Evolutionary conservation across 1,284 basidiomycete genomes (phyloP), one percentile per base, ranked within the genome.

Genomic region (Coniferiporia weirii): DNA sequence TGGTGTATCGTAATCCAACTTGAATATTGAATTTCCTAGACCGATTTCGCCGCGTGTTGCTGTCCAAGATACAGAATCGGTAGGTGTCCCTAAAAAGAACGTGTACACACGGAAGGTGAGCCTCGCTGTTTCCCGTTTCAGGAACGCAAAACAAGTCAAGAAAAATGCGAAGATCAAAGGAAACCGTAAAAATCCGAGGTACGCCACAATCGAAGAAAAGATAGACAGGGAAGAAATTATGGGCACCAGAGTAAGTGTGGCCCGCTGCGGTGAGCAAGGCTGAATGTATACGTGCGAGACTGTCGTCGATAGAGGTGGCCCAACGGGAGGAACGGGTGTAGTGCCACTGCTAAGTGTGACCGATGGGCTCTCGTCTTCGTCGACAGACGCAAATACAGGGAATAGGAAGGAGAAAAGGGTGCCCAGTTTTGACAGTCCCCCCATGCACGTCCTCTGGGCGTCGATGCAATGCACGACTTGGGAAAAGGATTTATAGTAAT

Each of bases 71-170:
- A 13, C 22, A 15, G 47, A 22, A 22, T 19, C 40, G 10, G 19
- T 35, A n/a, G 38, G 34, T 22, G 36, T 8, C 22, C 50, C 57
- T 58, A 38, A 19, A 53, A 57, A 32, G 15, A 47, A 40, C 12
- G 45, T 43, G 22, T 15, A 58, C 32, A 47, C 17, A 17, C 50
- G 49, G 17, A 43, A 36, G 12, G 43, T 58, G 19, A 58, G 51
- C 44, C 43, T 38, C 44, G 45, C 44, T 10, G 19, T 34, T 8
- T n/a, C 45, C 13, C 20, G 10, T 7, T n/a, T 15, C 13, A 20
- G 17, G 22, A 45, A n/a, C 8, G 20, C 22, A 52, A 44, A 44
- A 50, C 44, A 34, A 15, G 10, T n/a, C 20, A 27, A 32, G n/a
- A 52, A 52, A 15, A 49, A 32, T 10, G 47, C 46, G 17, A 17